Evolutionary conservation across 768 basidiomycete genomes (phyloP), one percentile per base, ranked within the genome.

Genomic region (Termitomyces sp.): DNA sequence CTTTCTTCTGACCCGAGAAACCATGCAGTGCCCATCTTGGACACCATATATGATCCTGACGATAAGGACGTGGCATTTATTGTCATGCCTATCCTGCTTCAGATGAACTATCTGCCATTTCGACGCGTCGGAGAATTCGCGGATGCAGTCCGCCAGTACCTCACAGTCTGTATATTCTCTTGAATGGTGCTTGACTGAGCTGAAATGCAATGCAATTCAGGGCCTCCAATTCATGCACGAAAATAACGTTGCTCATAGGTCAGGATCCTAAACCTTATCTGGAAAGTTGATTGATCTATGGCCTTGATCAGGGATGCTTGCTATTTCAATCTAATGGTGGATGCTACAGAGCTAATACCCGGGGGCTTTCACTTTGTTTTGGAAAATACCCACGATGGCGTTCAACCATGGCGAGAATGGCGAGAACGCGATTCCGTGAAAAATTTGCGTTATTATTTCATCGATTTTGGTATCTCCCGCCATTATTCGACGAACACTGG

Each of bases 301-400:
- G 0, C 5, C 15, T 15, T 5, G 8, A n/a, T n/a, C 31, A 66
- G 63, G 53, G 63, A 66, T 42, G 40, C 61, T 52, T 61, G 60
- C 60, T 77, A 32, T 9, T 49, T 49, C 17, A 49, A 17, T 32
- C 12, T 49, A 1, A 49, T 49, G 48, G 17, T 49, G 31, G 31
- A 32, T 32, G 48, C 48, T 3, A 49, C 48, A 32, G 31, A 49
- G 17, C 48, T 49, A 31, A 70, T 68, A 45, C 71, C 72, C 0
- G 12, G 43, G 29, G 61, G 58, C 10, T 64, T 61, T 31, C 74
- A 76, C 59, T 75, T 73, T 15, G 3, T 55, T 75, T 73, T 15
- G 3, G 52, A 2, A 31, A 49, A 25, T 11, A 65, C 59, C 38
- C 25, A 37, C 3, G 72, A 68, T 50, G 59, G 64, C 1, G 69